These are phyloP conservation scores for Fraxinus greggii DNA, from an alignment of 305 asterid genomes.

Conservation along the genomic window DNA sequence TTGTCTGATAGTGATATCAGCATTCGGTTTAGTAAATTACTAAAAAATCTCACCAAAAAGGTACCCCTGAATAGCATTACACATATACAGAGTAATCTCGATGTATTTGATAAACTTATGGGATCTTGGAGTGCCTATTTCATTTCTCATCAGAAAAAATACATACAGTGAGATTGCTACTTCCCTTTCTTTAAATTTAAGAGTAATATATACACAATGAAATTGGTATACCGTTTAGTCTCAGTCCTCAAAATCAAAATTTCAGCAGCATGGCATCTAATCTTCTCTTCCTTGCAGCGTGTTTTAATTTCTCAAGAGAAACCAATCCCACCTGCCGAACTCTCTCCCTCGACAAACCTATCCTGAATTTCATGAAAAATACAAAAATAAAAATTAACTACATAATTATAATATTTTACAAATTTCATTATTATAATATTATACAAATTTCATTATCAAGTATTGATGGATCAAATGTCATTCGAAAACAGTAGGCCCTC, in stretches of 20 bases:
- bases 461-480: background rate
- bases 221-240: background rate
- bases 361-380: conserved; percentile 51
- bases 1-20: background rate
- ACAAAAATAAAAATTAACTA: background rate
- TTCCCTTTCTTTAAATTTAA: background rate
- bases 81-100: background rate
- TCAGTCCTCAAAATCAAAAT: conserved; percentile 33
- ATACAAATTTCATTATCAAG: background rate
- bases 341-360: conserved; percentile 93
- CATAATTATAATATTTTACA: background rate
- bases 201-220: conserved; percentile 1
- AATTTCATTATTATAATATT: background rate
- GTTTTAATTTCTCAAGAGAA: conserved; percentile 88
- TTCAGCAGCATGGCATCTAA: conserved; percentile 74
- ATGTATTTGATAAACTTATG: background rate
- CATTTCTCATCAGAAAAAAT: background rate
- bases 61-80: background rate
- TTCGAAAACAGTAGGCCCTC: background rate
- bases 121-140: background rate
- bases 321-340: conserved; percentile 98
- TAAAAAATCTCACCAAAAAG: background rate
- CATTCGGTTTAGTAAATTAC: background rate
- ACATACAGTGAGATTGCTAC: background rate
- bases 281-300: conserved; percentile 73